Evolutionary conservation across 805 yeast genomes (phyloP), one percentile per base, ranked within the genome.

Genomic region (Metschnikowia corniflorae): DNA sequence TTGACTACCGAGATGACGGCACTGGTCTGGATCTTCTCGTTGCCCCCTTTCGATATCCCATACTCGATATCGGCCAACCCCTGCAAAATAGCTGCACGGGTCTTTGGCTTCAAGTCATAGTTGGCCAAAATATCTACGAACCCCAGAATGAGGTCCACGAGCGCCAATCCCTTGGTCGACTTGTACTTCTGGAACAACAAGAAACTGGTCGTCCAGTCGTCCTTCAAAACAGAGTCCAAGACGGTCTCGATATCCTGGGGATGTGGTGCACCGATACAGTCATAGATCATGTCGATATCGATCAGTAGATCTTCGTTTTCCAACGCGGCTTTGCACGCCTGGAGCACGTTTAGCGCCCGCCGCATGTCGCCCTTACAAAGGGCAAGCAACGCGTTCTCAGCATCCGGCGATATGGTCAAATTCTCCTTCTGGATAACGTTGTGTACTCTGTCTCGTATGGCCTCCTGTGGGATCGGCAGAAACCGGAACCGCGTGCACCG

Each of bases 281-380:
- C 96, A 58, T 86, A 93, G 24, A 93, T 80, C 79, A 85, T 81
- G 37, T 78, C 80, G 20, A 73, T 75, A 19, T 82, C 74, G 26
- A 93, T 82, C 29, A 51, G 61, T 22, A 71, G 77, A 3, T 62
- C 63, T 6, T 55, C 70, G 16, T 61, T 63, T 19, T 50, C 58
- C 20, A 58, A 43, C 2, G 95, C 85, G 0, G 96, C 89, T 44
- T 83, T 77, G 59, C 97, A 86, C 0, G 97, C 95, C 61, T 93
- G 99, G 40, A 93, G 62, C 5, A 93, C 96, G 54, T 93, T 93
- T 50, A 93, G 70, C 1, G 95, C 95, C 33, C 86, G 77, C 65
- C 99, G 78, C 98, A 93, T 93, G 60, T 93, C 99, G 35, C 99
- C 99, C 40, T 80, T 76, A n/a, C 93, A 74, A 37, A 93, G 70